A percentile compares a stretch with the other conserved stretches of the same genome.
These are phyloP conservation scores for Fraxinus excelsior DNA, from an alignment of 257 asterid species.

Conservation along the genomic window DNA sequence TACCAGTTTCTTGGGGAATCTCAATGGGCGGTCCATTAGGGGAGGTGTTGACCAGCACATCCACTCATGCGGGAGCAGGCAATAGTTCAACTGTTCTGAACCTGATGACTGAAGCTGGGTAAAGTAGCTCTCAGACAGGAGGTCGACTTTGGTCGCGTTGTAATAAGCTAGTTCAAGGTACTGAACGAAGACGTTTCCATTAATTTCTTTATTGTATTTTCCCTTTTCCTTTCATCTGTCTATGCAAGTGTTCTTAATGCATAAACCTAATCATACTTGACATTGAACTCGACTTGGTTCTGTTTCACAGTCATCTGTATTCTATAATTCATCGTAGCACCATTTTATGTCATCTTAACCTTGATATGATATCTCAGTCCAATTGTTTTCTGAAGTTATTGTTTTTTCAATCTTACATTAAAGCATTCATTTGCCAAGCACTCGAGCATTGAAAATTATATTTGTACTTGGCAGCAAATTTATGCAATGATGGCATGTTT, in stretches of 20 bases:
- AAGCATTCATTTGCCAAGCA: too few species aligned
- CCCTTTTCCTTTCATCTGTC: neutral
- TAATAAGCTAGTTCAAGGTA: neutral
- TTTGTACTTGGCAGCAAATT: too few species aligned
- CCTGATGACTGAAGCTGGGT: constrained; percentile 31
- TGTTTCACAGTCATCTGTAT: neutral
- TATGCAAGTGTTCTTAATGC: neutral
- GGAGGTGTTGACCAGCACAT: constrained; percentile 42
- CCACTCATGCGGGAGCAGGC: constrained; percentile 16
- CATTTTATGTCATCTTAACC: neutral
- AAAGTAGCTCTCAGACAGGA: constrained; percentile 32
- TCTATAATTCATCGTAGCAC: neutral
- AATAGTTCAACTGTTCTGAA: constrained; percentile 29
- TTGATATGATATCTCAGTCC: too few species aligned
- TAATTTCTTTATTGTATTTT: too few species aligned
- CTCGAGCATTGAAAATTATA: too few species aligned
- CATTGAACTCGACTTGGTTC: neutral
- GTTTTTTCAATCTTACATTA: too few species aligned
- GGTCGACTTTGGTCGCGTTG: constrained; percentile 23
- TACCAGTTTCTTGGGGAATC: constrained; percentile 51
- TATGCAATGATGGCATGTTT: too few species aligned
- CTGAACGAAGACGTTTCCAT: neutral
- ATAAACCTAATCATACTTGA: neutral
- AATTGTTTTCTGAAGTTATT: too few species aligned
- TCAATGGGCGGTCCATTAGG: constrained; percentile 54